Conservation (phyloP, 441 rosid genomes). For the Manihot esculenta region DNA sequence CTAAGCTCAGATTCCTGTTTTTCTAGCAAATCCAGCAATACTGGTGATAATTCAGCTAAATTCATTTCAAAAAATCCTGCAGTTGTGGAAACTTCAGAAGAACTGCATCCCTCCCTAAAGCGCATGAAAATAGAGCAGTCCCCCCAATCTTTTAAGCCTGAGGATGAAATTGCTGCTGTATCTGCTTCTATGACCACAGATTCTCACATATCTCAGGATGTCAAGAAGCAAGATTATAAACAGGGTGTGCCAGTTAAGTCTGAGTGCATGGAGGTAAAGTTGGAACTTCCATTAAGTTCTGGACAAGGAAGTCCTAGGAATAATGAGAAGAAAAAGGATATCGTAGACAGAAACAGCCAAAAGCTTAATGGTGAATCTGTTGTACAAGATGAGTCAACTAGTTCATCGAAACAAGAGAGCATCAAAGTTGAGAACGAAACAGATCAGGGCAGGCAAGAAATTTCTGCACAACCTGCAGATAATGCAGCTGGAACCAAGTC, state of each 20-base stretch:
- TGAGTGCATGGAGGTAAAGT: constrained; percentile 63
- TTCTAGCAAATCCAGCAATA: constrained; percentile 45
- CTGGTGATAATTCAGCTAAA: constrained; percentile 46
- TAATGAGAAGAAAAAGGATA: constrained; percentile 50
- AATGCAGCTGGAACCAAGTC: constrained; percentile 62
- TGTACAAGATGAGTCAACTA: constrained; percentile 35
- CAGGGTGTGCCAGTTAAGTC: constrained; percentile 58
- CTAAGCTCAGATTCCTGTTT: constrained; percentile 43
- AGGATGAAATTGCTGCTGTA: constrained; percentile 50
- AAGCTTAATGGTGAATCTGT: constrained; percentile 45
- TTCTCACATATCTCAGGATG: constrained; percentile 47
- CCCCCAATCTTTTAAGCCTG: constrained; percentile 46
- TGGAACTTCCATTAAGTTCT: constrained; percentile 52
- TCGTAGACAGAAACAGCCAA: constrained; percentile 42
- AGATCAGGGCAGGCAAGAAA: constrained; percentile 61
- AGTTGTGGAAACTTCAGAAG: constrained; percentile 50
- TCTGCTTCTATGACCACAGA: constrained; percentile 44
- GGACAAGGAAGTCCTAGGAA: constrained; percentile 53
- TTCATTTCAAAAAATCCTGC: constrained; percentile 44
- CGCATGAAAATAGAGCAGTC: constrained; percentile 87
- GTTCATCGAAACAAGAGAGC: constrained; percentile 48
- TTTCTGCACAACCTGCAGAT: constrained; percentile 49
- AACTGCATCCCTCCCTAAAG: constrained; percentile 73
- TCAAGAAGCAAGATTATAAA: constrained; percentile 50
- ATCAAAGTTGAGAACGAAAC: constrained; percentile 58